These are phyloP conservation scores for Trametes maxima DNA, from an alignment of 768 basidiomycete genomes.

Conservation along the genomic window DNA sequence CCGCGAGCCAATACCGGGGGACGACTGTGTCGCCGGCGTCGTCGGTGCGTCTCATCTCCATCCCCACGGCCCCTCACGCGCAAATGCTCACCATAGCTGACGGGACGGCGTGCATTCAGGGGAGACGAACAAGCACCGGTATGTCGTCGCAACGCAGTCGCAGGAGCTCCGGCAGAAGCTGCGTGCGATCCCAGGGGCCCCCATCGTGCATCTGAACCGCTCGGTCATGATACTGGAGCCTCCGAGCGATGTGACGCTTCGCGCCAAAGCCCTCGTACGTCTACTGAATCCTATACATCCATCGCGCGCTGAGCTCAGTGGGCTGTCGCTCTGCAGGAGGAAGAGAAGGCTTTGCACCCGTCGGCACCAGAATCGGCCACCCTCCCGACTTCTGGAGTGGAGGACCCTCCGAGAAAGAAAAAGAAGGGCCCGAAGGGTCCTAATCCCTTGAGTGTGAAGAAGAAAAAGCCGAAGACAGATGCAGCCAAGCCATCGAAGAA, in stretches of 20 bases:
- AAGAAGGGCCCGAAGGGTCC: conserved; percentile 80
- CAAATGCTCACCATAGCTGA: background rate
- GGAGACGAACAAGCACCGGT: conserved; percentile 87
- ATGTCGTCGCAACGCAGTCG: conserved; percentile 86
- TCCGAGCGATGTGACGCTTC: conserved; percentile 76
- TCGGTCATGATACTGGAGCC: conserved; percentile 94
- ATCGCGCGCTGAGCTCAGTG: background rate
- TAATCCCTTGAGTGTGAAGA: conserved; percentile 92
- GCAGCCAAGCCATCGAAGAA: background rate
- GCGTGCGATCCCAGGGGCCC: conserved; percentile 78
- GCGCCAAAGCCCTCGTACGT: conserved; percentile 62
- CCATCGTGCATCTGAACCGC: conserved; percentile 89
- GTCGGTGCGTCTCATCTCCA: conserved; percentile 83
- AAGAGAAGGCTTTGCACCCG: conserved; percentile 61
- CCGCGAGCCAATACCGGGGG: conserved; percentile 78
- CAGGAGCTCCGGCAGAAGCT: conserved; percentile 68
- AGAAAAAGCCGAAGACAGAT: conserved; percentile 55
- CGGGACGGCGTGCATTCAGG: conserved; percentile 43
- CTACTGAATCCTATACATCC: too few relatives aligned
- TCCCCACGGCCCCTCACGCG: background rate
- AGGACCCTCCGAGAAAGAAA: conserved; percentile 54
- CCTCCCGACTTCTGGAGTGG: conserved; percentile 37
- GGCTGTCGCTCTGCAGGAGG: conserved; percentile 47
- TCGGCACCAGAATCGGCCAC: conserved; percentile 50
- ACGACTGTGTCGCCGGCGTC: conserved; percentile 81